Evolutionary conservation across 2,329 filamentous ascomycete species (phyloP).

Genomic region (Fusarium denticulatum): DNA sequence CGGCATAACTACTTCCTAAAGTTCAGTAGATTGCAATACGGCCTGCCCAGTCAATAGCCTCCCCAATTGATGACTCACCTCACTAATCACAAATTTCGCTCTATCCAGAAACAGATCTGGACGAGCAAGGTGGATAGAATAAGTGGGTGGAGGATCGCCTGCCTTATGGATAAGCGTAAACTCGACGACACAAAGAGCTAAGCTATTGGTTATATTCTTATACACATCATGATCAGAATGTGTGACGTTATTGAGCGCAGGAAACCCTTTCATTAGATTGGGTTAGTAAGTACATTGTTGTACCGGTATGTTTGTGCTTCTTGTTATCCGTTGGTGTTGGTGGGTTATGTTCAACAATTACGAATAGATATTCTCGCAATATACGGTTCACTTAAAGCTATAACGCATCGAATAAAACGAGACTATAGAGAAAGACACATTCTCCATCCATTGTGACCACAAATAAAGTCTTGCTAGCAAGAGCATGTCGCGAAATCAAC

Average conservation of each 20-base stretch:
- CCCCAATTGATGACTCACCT: background rate
- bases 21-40: background rate
- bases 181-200: background rate
- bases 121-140: constrained; percentile 2
- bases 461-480: background rate
- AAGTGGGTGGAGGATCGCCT: background rate
- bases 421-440: background rate
- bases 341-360: background rate
- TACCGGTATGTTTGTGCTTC: background rate
- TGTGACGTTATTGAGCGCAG: background rate
- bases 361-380: background rate
- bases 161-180: background rate
- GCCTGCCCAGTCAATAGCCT: background rate
- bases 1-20: background rate
- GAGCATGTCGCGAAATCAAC: background rate
- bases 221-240: background rate
- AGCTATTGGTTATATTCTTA: background rate
- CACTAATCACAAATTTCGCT: background rate
- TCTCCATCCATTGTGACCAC: background rate
- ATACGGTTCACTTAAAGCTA: background rate
- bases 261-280: too few species aligned
- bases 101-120: background rate
- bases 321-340: background rate
- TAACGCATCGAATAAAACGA: background rate
- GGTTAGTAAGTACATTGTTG: background rate